A percentile compares a stretch with the other conserved stretches of the same genome.
Conservation (phyloP, 495 filamentous ascomycete species). For the Neurospora sp. region DNA sequence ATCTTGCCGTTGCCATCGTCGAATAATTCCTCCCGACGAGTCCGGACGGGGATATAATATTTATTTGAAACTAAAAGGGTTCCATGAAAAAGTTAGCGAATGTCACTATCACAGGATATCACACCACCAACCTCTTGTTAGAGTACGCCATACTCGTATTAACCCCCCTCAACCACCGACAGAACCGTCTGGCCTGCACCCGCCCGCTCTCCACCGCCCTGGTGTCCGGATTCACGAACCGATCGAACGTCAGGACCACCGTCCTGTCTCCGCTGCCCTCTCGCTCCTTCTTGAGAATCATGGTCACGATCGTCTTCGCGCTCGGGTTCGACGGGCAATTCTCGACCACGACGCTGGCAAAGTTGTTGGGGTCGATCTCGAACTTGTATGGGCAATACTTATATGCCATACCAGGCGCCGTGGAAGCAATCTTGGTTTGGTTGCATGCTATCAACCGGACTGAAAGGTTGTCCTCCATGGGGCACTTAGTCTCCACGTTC, state of each 20-base stretch:
- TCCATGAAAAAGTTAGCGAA: neutral
- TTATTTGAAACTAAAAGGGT: neutral
- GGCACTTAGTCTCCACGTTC: neutral
- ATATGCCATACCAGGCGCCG: neutral
- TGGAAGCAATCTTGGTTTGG: neutral
- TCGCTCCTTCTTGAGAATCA: neutral
- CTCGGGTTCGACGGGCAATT: neutral
- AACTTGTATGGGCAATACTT: neutral
- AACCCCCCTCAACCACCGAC: slow-evolving; percentile 17
- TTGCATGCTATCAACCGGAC: slow-evolving; percentile 11
- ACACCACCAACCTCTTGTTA: neutral
- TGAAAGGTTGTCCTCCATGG: neutral
- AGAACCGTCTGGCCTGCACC: slow-evolving; percentile 25
- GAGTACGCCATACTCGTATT: slow-evolving; percentile 15
- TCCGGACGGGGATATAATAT: neutral
- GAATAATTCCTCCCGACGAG: neutral
- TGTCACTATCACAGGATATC: neutral
- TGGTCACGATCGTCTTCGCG: slow-evolving; percentile 1
- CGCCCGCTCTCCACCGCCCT: slow-evolving; percentile 14
- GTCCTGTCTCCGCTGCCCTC: slow-evolving; percentile 5
- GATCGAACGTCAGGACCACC: neutral
- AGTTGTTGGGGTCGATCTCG: slow-evolving; percentile 13
- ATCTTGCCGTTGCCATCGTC: neutral
- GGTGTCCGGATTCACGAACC: neutral
- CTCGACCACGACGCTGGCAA: slow-evolving; percentile 8